phyloP scores from a whole-genome alignment of 2,329 filamentous ascomycete genomes.

The Xylariaceae sp. region DNA sequence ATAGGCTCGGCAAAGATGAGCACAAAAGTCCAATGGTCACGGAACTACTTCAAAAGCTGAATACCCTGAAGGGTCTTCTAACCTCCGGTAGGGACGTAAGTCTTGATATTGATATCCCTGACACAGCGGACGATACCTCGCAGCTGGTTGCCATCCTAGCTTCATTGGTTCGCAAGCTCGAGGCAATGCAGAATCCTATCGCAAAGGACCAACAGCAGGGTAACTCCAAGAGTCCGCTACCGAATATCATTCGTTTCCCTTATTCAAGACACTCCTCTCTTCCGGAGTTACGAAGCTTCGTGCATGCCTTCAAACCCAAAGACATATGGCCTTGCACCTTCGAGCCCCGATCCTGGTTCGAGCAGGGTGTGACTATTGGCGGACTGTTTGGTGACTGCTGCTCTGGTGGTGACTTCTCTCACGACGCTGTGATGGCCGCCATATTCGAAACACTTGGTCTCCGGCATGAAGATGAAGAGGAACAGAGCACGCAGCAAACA shows the following conservation, averaged over 20 bases:
- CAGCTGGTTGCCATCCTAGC: too few relatives aligned
- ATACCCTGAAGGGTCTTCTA: too few relatives aligned
- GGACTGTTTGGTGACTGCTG: slow-evolving; percentile 69
- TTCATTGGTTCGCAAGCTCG: too few relatives aligned
- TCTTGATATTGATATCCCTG: too few relatives aligned
- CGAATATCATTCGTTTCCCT: slow-evolving; percentile 59
- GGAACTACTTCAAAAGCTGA: too few relatives aligned
- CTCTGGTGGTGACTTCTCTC: slow-evolving; percentile 53
- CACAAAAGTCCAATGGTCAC: too few relatives aligned
- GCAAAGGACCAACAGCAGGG: background rate
- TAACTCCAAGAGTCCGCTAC: slow-evolving; percentile 20
- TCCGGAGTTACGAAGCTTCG: slow-evolving; percentile 67
- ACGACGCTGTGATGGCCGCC: slow-evolving; percentile 58
- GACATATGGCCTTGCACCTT: slow-evolving; percentile 84
- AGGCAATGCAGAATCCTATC: too few relatives aligned
- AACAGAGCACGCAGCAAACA: slow-evolving; percentile 2
- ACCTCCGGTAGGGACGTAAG: too few relatives aligned
- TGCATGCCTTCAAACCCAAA: slow-evolving; percentile 63
- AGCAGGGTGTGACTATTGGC: slow-evolving; percentile 58
- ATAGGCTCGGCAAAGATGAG: too few relatives aligned
- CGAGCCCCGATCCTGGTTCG: slow-evolving; percentile 57
- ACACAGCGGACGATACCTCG: too few relatives aligned
- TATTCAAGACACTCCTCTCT: slow-evolving; percentile 91
- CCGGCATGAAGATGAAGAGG: background rate
- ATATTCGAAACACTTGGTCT: slow-evolving; percentile 4